Percentiles rank a stretch among this genome's conserved stretches.
These are phyloP conservation scores for Curvularia verruculosa DNA, from an alignment of 2,329 filamentous ascomycete genomes.

Conservation along the genomic window DNA sequence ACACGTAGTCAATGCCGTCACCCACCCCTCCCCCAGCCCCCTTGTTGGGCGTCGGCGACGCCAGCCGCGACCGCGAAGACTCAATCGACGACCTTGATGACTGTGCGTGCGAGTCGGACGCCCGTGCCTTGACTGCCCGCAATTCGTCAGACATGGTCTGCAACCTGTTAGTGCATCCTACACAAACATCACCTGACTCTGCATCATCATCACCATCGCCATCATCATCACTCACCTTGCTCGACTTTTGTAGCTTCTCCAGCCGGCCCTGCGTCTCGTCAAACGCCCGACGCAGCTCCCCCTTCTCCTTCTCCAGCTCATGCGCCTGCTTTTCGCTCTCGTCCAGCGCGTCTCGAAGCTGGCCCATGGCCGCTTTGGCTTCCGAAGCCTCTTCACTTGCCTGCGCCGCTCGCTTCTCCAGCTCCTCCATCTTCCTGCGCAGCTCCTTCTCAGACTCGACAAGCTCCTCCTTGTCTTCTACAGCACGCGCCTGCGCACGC, in stretches of 20 bases:
- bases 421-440: constrained; percentile 73
- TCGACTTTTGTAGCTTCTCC: constrained; percentile 77
- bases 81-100: constrained; percentile 67
- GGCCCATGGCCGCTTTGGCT: constrained; percentile 75
- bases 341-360: constrained; percentile 80
- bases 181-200: background rate
- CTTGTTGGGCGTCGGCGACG: constrained; percentile 56
- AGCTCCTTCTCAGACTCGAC: constrained; percentile 76
- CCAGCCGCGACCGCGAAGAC: constrained; percentile 54
- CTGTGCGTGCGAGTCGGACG: constrained; percentile 53
- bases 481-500: constrained; percentile 71
- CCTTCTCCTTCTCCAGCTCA: constrained; percentile 82
- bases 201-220: no score
- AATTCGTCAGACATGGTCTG: constrained; percentile 64
- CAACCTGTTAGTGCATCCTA: constrained; percentile 22
- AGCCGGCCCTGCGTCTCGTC: constrained; percentile 79
- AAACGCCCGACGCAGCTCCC: constrained; percentile 74
- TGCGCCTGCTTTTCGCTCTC: constrained; percentile 83
- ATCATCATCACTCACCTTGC: constrained; percentile 52
- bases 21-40: constrained; percentile 40
- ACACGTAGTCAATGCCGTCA: constrained; percentile 63
- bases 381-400: constrained; percentile 76
- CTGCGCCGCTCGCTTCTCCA: constrained; percentile 72
- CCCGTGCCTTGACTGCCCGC: constrained; percentile 54
- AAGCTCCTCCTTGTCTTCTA: constrained; percentile 78